Evolutionary conservation across 306 rosid genomes (phyloP), one percentile per base, ranked within the genome.

Genomic region (Quercus bicolor): DNA sequence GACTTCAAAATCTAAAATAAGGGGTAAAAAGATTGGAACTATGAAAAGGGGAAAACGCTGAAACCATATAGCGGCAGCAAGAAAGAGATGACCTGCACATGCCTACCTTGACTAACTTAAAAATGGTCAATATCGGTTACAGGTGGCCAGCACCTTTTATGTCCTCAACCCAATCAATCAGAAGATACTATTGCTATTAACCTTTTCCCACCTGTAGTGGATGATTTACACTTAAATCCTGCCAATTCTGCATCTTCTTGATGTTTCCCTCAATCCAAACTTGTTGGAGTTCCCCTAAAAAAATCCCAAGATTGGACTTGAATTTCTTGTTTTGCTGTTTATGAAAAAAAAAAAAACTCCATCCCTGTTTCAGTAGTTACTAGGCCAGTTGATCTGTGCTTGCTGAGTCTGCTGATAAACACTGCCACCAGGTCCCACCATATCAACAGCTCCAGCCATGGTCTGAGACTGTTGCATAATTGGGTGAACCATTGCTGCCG

Each of bases 401-500:
- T 95, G 98, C 84, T 95, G 99, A 77, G 96, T 88, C 77, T 90
- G 96, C 82, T 92, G 99, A 83, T 95, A 95, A 84, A 91, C 94
- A 79, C 81, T 85, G 10, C 98, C 98, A 64, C 98, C 98, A 1
- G 93, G 94, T 84, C 99, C 99, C 70, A 84, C 97, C 91, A 93
- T 89, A 84, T 95, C 99, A 71, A 91, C 97, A 68, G 90, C 89
- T 85, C 97, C 99, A 20, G 94, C 94, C 90, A 95, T 88, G 70
- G 98, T 80, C 82, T 93, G 99, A 43, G 98, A 84, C 88, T 95
- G 98, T 81, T 92, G 99, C 75, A 95, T 85, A 85, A 95, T 89
- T 4, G 99, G 97, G 87, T 95, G 99, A 80, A 95, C 89, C 18
- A 90, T 11, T 64, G 94, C 81, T n/a, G 94, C 91, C 11, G 97